A percentile compares a stretch with the other conserved stretches of the same genome.
Conservation (phyloP, 1,284 basidiomycete species). For the Irpex rosettiformis region DNA sequence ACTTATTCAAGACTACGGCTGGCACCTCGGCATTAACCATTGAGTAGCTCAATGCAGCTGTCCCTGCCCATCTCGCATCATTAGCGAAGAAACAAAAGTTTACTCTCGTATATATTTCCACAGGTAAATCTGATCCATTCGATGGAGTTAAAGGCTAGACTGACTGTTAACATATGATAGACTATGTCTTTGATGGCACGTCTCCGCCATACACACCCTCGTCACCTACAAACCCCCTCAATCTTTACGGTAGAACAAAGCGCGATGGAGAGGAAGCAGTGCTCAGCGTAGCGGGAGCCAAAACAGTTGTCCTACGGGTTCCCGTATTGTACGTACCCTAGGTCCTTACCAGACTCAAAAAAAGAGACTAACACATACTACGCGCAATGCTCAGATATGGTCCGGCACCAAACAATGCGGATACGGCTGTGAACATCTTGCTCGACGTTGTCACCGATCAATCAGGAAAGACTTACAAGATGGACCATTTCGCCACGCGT, state of each 20-base stretch:
- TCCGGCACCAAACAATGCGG: conserved; percentile 69
- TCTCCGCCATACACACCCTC: conserved; percentile 73
- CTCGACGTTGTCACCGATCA: conserved; percentile 76
- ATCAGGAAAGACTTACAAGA: conserved; percentile 75
- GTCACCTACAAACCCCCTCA: conserved; percentile 63
- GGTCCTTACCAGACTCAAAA: background rate
- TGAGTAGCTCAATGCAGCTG: conserved; percentile 62
- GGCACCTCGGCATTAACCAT: background rate
- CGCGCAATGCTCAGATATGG: conserved; percentile 57
- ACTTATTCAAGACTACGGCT: background rate
- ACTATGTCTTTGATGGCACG: conserved; percentile 87
- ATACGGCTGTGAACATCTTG: conserved; percentile 77
- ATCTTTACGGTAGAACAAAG: conserved; percentile 77
- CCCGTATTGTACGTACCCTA: conserved; percentile 64
- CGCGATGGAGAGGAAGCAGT: conserved; percentile 71
- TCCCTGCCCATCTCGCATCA: conserved; percentile 59
- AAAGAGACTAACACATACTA: background rate
- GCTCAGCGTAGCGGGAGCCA: conserved; percentile 50
- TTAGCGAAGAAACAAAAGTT: conserved; percentile 54
- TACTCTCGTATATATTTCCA: conserved; percentile 75
- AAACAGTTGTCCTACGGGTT: conserved; percentile 66
- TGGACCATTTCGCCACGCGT: conserved; percentile 84
- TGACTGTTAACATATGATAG: conserved; percentile 31
- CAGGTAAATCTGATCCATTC: conserved; percentile 42
- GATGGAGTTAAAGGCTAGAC: background rate